Base-by-base conservation (phyloP, 768 basidiomycete genomes). In the Naematelia encephala region DNA sequence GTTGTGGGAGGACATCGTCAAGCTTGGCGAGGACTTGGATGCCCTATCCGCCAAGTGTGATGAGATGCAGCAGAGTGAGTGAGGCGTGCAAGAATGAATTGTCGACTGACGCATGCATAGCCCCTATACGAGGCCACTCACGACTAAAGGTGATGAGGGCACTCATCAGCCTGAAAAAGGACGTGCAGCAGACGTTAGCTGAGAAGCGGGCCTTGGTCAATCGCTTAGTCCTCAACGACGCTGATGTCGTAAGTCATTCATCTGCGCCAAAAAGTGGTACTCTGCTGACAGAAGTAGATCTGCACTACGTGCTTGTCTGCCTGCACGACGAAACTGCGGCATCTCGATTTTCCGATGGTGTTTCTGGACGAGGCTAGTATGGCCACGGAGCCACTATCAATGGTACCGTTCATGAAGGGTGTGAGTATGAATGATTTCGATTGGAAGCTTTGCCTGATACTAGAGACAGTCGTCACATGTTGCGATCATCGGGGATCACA, bases 281-380 rank as follows among this genome's bases (percentile, higher is more conserved):
- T 10, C n/a, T 8, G 29, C 55, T 64, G 28, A 59, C 29, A 13
- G 13, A 49, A 19, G 16, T 47, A 73, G 75, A 64, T 77, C 56
- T 92, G 91, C 74, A 89, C 91, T 12, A 93, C 91, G 2, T 91
- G 89, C 72, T 84, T 93, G 51, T 86, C 88, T 0, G 84, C 90
- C 13, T 88, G 86, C 10, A 85, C 84, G 21, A 74, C 78, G 19
- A 81, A 84, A 0, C 77, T 92, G 54, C 59, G 66, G 29, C 58
- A 58, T 5, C 81, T 85, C 16, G 93, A 96, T 73, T 93, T 96
- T 70, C 92, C 92, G 2, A 84, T 94, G 28, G 91, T 96, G 1
- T 92, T 94, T 68, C 78, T 96, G 13, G 93, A 97, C 70, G 92
- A 97, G 77, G 93, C 93, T 1, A 90, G 89, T 5, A 94, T 96